A percentile compares a stretch with the other conserved stretches of the same genome.
phyloP scores from a whole-genome alignment of 1,284 basidiomycete genomes.

The Malassezia equina region DNA sequence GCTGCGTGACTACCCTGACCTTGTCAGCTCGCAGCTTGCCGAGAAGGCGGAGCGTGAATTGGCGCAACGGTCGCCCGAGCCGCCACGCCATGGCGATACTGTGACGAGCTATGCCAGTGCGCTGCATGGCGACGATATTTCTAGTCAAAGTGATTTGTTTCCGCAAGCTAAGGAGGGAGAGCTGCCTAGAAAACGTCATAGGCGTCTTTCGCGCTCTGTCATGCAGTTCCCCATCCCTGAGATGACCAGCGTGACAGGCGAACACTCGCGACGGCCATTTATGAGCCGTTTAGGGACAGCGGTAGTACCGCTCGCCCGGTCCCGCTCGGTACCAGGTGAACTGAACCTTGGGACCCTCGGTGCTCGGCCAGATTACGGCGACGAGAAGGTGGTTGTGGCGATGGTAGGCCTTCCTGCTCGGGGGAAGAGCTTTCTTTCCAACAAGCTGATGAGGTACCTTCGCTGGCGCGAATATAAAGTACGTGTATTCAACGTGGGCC shows the following conservation, averaged over 20 bases:
- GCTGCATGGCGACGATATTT: slow-evolving; percentile 1
- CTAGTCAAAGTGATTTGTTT: slow-evolving; percentile 10
- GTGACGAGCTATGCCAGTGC: slow-evolving; percentile 4
- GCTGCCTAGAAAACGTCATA: background rate
- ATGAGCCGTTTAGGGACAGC: background rate
- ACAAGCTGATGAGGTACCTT: slow-evolving; percentile 46
- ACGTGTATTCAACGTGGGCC: slow-evolving; percentile 97
- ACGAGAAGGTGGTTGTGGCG: slow-evolving; percentile 94
- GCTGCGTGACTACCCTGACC: slow-evolving; percentile 43
- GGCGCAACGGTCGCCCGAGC: background rate
- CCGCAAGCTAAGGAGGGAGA: background rate
- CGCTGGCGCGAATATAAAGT: slow-evolving; percentile 94
- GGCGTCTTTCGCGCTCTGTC: background rate
- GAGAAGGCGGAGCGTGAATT: slow-evolving; percentile 27
- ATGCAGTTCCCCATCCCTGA: slow-evolving; percentile 9
- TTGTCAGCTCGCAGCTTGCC: slow-evolving; percentile 37
- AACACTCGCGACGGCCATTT: background rate
- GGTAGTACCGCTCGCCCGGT: background rate
- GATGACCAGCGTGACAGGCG: background rate
- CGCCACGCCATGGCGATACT: background rate
- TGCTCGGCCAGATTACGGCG: slow-evolving; percentile 92
- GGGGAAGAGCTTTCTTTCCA: slow-evolving; percentile 46
- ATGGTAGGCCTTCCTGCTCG: slow-evolving; percentile 60
- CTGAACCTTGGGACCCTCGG: slow-evolving; percentile 53
- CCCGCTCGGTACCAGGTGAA: slow-evolving; percentile 19